Percentiles rank a stretch among this genome's conserved stretches.
phyloP scores from a whole-genome alignment of 1,284 basidiomycete species.

The Trichosporon faecale region DNA sequence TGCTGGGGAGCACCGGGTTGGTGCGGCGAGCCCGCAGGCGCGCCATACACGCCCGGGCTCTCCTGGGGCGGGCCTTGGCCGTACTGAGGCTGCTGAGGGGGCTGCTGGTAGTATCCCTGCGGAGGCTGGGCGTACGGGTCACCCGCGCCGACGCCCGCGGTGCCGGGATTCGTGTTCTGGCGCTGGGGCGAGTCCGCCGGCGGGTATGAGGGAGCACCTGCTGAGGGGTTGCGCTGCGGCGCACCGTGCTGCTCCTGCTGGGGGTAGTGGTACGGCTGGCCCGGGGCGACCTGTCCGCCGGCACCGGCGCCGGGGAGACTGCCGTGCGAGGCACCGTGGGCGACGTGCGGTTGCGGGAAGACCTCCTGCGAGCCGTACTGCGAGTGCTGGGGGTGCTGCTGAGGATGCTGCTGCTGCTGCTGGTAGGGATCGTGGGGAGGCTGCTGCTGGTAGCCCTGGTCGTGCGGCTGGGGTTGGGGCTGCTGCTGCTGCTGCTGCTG shows the following conservation, averaged over 20 bases:
- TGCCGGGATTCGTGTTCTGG: conserved; percentile 37
- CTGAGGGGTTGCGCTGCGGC: conserved; percentile 12
- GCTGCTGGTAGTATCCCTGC: neutral
- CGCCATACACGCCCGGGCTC: neutral
- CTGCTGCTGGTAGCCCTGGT: conserved; percentile 15
- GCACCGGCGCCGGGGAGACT: neutral
- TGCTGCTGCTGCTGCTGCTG: conserved; percentile 28
- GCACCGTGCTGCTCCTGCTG: conserved; percentile 20
- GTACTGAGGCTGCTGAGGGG: conserved; percentile 24
- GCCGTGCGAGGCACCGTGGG: conserved; percentile 25
- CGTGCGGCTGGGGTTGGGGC: conserved; percentile 14
- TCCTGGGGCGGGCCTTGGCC: conserved; percentile 15
- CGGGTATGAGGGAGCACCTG: conserved; percentile 31
- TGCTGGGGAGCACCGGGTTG: neutral
- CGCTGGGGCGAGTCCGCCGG: conserved; percentile 27
- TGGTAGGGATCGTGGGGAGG: conserved; percentile 12
- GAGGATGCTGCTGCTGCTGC: conserved; percentile 14
- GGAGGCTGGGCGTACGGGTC: conserved; percentile 10
- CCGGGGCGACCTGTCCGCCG: neutral
- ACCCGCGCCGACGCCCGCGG: conserved; percentile 38
- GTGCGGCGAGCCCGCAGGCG: neutral
- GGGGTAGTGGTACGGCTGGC: conserved; percentile 22
- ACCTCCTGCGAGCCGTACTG: conserved; percentile 8
- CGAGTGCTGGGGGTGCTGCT: neutral
- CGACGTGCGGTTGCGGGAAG: conserved; percentile 28